Evolutionary conservation across 2,329 filamentous ascomycete genomes (phyloP).

Genomic region (Penicillium sclerotiorum): DNA sequence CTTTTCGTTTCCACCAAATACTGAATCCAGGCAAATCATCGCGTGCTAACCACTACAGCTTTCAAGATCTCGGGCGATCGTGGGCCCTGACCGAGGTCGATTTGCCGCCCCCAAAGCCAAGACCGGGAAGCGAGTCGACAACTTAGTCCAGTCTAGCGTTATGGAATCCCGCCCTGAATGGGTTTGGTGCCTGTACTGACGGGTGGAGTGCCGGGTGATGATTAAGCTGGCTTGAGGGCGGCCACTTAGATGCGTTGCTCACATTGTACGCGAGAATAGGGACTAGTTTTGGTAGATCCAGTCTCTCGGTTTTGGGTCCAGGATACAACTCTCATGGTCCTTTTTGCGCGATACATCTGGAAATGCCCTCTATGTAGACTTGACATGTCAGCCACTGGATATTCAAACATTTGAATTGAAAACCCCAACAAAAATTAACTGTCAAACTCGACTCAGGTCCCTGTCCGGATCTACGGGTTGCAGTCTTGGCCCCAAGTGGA

Average conservation of each 20-base stretch:
- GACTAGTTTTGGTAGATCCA: no score
- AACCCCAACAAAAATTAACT: background rate
- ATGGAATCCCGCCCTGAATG: background rate
- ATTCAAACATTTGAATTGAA: no score
- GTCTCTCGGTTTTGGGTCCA: no score
- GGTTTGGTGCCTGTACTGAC: no score
- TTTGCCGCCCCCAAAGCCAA: constrained; percentile 5
- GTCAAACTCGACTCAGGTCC: background rate
- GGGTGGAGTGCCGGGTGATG: no score
- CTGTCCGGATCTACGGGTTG: constrained; percentile 6
- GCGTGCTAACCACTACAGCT: constrained; percentile 5
- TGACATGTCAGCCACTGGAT: background rate
- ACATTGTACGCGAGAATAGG: no score
- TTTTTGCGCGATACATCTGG: no score
- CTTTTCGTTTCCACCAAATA: constrained; percentile 1
- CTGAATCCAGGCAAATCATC: constrained; percentile 6
- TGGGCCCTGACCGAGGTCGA: constrained; percentile 2
- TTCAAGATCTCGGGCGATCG: constrained; percentile 17
- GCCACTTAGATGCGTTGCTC: no score
- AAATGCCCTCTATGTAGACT: no score
- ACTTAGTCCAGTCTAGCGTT: background rate
- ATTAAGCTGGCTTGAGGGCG: no score
- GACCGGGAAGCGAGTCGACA: constrained; percentile 4
- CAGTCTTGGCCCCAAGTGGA: background rate
- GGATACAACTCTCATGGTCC: no score